Base-by-base conservation (phyloP, 306 rosid genomes). In the Quercus engelmannii region DNA sequence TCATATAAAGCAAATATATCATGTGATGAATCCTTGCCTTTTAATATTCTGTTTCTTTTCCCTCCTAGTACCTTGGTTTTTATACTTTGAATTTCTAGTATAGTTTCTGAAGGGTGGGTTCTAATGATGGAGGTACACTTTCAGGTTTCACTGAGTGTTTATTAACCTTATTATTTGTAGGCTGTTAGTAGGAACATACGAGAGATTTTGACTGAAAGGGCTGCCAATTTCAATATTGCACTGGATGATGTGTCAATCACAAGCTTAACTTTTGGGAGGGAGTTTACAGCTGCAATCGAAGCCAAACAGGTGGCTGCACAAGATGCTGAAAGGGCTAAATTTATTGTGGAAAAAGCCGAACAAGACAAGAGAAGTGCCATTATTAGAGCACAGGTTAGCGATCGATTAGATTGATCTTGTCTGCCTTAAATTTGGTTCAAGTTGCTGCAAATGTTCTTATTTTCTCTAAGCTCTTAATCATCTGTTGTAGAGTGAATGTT, bases 251-350 rank as follows among this genome's bases (percentile, higher is more conserved):
- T 93, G 58, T 95, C 98, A 12, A 95, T 95, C 61, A 90, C 91
- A 26, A 76, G 71, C 77, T 80, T 95, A 85, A 91, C 96, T 38
- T 91, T 92, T 77, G 96, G 97, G 74, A 88, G n/a, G 86, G 99
- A 93, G 88, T 95, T 93, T 38, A 91, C 91, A 15, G 92, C 83
- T 81, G 97, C 99, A 62, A 93, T 95, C 67, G 99, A 95, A 89
- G 94, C 97, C 81, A 95, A 95, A 85, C 99, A 95, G 80, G 92
- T 93, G 77, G 98, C 98, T 79, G 97, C 98, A 43, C 98, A 93
- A 86, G 98, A 95, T 52, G 99, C 98, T 15, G 99, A 92, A 85
- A 91, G 99, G 85, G 98, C 93, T 49, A 95, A 95, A 78, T 95
- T 84, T 81, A 91, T 93, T 30, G 98, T 93, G 64, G 98, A 93